Percentiles rank a stretch among this genome's conserved stretches.
Evolutionary conservation across 1,284 basidiomycete species (phyloP).

Genomic region (Trichosporon sp.): DNA sequence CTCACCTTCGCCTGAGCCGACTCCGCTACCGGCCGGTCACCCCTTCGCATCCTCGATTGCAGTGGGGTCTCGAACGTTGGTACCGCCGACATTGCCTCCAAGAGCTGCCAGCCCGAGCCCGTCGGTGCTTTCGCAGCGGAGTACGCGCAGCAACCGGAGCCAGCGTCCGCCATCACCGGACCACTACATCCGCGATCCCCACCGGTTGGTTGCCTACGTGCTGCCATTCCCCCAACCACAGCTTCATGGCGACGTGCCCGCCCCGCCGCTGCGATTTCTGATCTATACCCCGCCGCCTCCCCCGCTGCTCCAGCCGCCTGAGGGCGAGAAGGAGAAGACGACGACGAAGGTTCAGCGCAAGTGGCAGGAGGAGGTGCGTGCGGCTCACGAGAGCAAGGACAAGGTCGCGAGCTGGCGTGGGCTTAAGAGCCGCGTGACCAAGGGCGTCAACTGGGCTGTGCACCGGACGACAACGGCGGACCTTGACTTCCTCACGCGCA

Average conservation of each 20-base stretch:
- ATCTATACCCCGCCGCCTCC: constrained; percentile 35
- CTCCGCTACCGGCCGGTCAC: neutral
- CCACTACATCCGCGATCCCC: constrained; percentile 35
- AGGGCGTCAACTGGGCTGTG: constrained; percentile 32
- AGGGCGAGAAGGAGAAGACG: constrained; percentile 23
- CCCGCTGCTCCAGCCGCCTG: constrained; percentile 28
- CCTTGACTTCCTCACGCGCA: constrained; percentile 34
- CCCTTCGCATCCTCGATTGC: constrained; percentile 1
- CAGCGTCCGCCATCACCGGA: constrained; percentile 19
- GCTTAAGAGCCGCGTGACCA: constrained; percentile 25
- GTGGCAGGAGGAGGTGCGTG: constrained; percentile 35
- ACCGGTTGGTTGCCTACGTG: constrained; percentile 34
- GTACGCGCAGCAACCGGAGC: neutral
- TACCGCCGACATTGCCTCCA: neutral
- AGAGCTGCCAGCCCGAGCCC: neutral
- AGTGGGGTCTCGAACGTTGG: neutral
- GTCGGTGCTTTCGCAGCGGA: neutral
- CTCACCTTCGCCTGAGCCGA: neutral
- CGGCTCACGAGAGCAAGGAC: constrained; percentile 26
- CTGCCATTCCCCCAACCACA: constrained; percentile 32
- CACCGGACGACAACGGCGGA: constrained; percentile 30
- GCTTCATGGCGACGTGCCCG: neutral
- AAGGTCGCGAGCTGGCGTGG: constrained; percentile 27
- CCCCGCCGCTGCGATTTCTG: constrained; percentile 32
- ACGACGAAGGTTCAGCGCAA: constrained; percentile 30